phyloP scores from a whole-genome alignment of 2,329 filamentous ascomycete genomes.

The Claviceps sp. region DNA sequence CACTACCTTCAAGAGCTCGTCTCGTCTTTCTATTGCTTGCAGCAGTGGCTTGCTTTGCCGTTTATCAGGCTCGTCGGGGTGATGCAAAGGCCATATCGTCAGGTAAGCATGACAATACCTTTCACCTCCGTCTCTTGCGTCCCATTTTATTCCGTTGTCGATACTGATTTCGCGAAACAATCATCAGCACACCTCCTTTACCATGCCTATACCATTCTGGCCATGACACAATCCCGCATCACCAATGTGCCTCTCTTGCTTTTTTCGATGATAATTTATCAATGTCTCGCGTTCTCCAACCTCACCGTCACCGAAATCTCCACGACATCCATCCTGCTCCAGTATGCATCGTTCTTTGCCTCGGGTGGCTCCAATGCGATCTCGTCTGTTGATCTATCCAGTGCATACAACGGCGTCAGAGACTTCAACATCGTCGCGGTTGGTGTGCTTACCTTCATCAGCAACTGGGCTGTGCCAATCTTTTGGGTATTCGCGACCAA shows the following conservation, averaged over 20 bases:
- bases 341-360: constrained; percentile 77
- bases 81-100: constrained; percentile 14
- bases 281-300: constrained; percentile 31
- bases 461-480: constrained; percentile 84
- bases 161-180: not conserved
- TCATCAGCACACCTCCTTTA: constrained; percentile 38
- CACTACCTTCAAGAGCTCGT: constrained; percentile 35
- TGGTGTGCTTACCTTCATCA: constrained; percentile 68
- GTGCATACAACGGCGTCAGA: constrained; percentile 82
- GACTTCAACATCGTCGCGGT: constrained; percentile 72
- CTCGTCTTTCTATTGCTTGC: constrained; percentile 36
- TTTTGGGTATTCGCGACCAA: constrained; percentile 68
- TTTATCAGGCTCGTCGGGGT: constrained; percentile 24
- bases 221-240: constrained; percentile 74
- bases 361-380: constrained; percentile 89
- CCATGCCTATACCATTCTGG: constrained; percentile 60
- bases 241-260: constrained; percentile 79
- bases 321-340: constrained; percentile 59
- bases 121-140: not conserved
- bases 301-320: constrained; percentile 47
- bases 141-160: not conserved
- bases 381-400: constrained; percentile 86
- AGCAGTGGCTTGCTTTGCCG: constrained; percentile 22
- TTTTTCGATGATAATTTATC: constrained; percentile 50
- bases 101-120: constrained; percentile 10